Percentiles rank a stretch among this genome's conserved stretches.
phyloP scores from a whole-genome alignment of 306 rosid species.

The Rosa lucieae region DNA sequence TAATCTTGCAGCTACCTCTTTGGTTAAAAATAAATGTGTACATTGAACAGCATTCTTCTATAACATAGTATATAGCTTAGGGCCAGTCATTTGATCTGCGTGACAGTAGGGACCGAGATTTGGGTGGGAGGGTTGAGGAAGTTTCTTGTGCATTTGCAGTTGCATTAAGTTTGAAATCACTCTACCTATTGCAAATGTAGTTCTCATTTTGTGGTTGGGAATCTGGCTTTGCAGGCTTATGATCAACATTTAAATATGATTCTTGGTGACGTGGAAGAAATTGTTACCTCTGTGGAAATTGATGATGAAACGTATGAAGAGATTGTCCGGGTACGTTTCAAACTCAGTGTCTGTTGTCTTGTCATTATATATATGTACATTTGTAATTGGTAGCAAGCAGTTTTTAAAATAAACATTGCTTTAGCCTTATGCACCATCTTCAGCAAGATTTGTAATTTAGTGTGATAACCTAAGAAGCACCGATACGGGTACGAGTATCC shows the following conservation, averaged over 20 bases:
- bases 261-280: constrained; percentile 99
- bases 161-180: not conserved
- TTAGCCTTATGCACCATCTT: not conserved
- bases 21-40: not conserved
- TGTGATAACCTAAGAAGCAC: too few species aligned
- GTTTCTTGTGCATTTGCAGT: not conserved
- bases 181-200: not conserved
- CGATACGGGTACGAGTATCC: too few species aligned
- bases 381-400: not conserved
- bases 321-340: constrained; percentile 85
- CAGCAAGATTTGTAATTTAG: not conserved
- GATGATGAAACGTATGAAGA: constrained; percentile 99
- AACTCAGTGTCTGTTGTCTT: not conserved
- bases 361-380: not conserved
- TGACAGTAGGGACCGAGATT: not conserved
- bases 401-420: not conserved
- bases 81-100: not conserved
- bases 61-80: not conserved
- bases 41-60: not conserved
- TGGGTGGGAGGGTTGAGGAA: not conserved
- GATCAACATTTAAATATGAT: constrained; percentile 99
- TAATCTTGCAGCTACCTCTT: not conserved
- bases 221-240: constrained; percentile 74
- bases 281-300: constrained; percentile 88
- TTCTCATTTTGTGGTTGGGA: constrained; percentile 17